These are phyloP conservation scores for Panaeolus papilionaceus DNA, from an alignment of 768 basidiomycete genomes.

Conservation along the genomic window DNA sequence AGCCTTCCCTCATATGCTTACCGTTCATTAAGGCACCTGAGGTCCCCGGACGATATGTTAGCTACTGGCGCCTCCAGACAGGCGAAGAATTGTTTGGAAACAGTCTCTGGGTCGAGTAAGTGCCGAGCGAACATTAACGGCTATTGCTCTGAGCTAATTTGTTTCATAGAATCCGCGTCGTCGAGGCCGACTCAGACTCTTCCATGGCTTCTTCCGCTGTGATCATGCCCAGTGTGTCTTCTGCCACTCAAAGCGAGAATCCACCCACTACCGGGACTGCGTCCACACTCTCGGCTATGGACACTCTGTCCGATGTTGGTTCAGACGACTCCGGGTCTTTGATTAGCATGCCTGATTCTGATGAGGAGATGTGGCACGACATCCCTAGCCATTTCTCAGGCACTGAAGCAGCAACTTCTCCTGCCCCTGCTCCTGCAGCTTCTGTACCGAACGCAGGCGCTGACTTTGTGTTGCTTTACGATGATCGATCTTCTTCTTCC, in stretches of 20 bases:
- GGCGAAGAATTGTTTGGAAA: slow-evolving; percentile 71
- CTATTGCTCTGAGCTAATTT: slow-evolving; percentile 10
- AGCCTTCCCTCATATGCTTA: slow-evolving; percentile 1
- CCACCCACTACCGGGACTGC: slow-evolving; percentile 26
- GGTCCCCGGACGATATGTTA: slow-evolving; percentile 69
- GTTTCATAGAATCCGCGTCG: slow-evolving; percentile 65
- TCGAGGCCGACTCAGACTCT: slow-evolving; percentile 54
- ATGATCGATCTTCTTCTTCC: slow-evolving; percentile 57
- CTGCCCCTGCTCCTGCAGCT: slow-evolving; percentile 15
- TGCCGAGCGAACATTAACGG: slow-evolving; percentile 21
- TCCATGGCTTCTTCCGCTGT: slow-evolving; percentile 64
- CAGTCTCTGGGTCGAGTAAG: slow-evolving; percentile 83
- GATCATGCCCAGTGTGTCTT: slow-evolving; percentile 34
- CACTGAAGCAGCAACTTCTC: slow-evolving; percentile 25
- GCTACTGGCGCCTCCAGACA: slow-evolving; percentile 78
- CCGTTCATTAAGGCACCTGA: slow-evolving; percentile 66
- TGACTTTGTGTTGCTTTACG: slow-evolving; percentile 79
- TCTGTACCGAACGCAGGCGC: slow-evolving; percentile 35
- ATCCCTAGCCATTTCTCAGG: slow-evolving; percentile 26
- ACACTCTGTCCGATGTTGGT: slow-evolving; percentile 42
- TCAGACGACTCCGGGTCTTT: slow-evolving; percentile 57
- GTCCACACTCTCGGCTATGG: slow-evolving; percentile 29
- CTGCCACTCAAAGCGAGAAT: slow-evolving; percentile 27
- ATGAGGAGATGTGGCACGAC: slow-evolving; percentile 62
- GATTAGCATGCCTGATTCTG: slow-evolving; percentile 65